Evolutionary conservation across 495 filamentous ascomycete genomes (phyloP), one percentile per base, ranked within the genome.

Genomic region (Trichoderma virens): DNA sequence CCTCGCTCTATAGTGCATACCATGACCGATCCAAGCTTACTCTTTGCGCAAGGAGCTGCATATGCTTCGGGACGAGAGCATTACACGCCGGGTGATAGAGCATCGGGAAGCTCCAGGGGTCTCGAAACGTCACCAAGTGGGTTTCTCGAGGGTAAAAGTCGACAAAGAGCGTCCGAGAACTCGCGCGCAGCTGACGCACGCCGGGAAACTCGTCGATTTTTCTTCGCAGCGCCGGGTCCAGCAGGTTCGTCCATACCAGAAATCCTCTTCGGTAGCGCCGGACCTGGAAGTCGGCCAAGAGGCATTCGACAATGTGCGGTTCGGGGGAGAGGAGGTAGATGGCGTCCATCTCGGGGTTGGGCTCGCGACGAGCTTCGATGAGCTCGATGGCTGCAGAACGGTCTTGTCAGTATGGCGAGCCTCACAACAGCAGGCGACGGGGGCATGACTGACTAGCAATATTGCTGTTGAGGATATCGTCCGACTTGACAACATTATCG

Each of bases 401-500:
- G 51, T 20, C 61, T 43, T 64, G 67, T 74, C 59, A 73, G 67
- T 67, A 45, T 64, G 56, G 32, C 65, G 64, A 39, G 69, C 51
- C 8, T 39, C 32, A n/a, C 63, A 62, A 63, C 38, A 16, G 32
- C 35, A 47, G 35, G 38, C 16, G 47, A 30, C 31, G 18, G 28
- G 31, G 59, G 59, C 62, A 56, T 23, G 67, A 69, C 87, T 73
- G 83, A 98, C 93, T 95, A 63, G 93, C 92, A 72, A 98, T 89
- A 72, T 95, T 95, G 74, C 92, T 82, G 72, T 94, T 93, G 73
- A 98, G 87, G 63, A 98, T 93, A 73, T 96, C 90, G 82, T 97
- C 92, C 76, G 96, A 90, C 67, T 90, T 92, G 70, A 92, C 85
- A 28, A 90, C 89, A 81, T 89, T 91, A 73, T 94, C 88, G 67